These are phyloP conservation scores for Canna indica DNA, from an alignment of 176 grass and related monocot genomes.

Conservation along the genomic window DNA sequence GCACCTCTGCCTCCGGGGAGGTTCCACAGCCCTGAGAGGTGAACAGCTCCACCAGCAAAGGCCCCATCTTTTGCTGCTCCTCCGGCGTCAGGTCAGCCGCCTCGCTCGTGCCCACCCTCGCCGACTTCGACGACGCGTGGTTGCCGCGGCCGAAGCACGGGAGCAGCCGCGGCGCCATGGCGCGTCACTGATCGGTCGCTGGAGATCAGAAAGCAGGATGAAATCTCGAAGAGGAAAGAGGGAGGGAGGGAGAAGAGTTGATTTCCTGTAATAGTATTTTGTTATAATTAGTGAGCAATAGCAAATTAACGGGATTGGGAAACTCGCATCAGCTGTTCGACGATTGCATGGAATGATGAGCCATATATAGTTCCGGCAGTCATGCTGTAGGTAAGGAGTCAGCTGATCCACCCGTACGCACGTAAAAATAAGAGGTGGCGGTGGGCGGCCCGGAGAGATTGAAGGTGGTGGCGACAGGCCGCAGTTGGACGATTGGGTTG, in stretches of 20 bases:
- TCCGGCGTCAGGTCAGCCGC: conserved; percentile 29
- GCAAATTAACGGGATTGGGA: too few species aligned
- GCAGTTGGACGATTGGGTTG: too few species aligned
- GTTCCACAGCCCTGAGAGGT: conserved; percentile 7
- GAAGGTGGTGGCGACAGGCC: too few species aligned
- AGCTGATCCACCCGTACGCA: neutral
- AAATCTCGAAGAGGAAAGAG: too few species aligned
- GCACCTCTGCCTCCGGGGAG: neutral
- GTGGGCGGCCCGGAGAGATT: too few species aligned
- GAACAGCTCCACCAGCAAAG: conserved; percentile 91
- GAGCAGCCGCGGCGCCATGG: conserved; percentile 58
- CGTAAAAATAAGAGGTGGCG: too few species aligned
- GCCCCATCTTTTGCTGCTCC: conserved; percentile 37
- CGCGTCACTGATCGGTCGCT: too few species aligned
- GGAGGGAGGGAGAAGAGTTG: too few species aligned
- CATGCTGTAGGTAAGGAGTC: neutral
- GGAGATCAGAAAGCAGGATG: too few species aligned
- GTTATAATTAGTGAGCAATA: too few species aligned
- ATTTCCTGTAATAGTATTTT: too few species aligned
- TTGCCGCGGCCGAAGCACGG: conserved; percentile 40
- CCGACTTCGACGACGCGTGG: neutral
- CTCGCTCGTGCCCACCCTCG: neutral
- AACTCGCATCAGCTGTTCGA: too few species aligned
- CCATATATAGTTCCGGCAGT: neutral
- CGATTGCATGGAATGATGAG: neutral